Base-by-base conservation (phyloP, 495 filamentous ascomycete species). In the Melanomma pulvis-pyrius region DNA sequence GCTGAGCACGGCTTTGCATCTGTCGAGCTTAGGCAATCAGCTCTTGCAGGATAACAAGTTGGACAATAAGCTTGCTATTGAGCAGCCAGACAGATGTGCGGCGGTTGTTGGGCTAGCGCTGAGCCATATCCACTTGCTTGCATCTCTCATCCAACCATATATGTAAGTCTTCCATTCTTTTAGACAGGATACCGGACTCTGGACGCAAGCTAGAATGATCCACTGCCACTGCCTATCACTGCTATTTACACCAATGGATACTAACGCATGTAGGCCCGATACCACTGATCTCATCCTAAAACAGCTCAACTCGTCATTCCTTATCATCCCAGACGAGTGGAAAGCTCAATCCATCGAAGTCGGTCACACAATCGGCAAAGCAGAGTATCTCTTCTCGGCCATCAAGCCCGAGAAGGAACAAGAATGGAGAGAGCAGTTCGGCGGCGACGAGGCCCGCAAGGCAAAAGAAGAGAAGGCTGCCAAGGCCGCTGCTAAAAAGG, bases 391-490 rank as follows among this genome's bases (percentile, higher is more conserved):
- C 34, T 98, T 98, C 80, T 83, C 85, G n/a, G 81, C 79, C 52
- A 96, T 97, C 65, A 88, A 93, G 58, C 82, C 88, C 19, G 89
- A 89, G 79, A 93, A 92, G 79, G 89, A 88, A 21, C 82, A 87
- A 24, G 87, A 91, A 73, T 98, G 93, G 93, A 85, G 87, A 57
- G 84, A 87, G 39, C 79, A 80, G 70, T 98, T 89, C 74, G 93
- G 93, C 34, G 92, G 92, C 30, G 88, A 90, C 72, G 88, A 85
- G 59, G 79, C 85, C 56, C 71, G 82, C 30, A 75, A 81, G 63
- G 82, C 82, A 73, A 85, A 90, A 74, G 89, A 88, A 59, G 86
- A 90, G 51, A 87, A 87, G 15, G 76, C 70, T 41, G 74, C 69
- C 22, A 76, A 80, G 52, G 81, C 80, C 8, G 80, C 80, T 0